Evolutionary conservation across 331 rosid genomes (phyloP).

Genomic region (Arachis monticola): DNA sequence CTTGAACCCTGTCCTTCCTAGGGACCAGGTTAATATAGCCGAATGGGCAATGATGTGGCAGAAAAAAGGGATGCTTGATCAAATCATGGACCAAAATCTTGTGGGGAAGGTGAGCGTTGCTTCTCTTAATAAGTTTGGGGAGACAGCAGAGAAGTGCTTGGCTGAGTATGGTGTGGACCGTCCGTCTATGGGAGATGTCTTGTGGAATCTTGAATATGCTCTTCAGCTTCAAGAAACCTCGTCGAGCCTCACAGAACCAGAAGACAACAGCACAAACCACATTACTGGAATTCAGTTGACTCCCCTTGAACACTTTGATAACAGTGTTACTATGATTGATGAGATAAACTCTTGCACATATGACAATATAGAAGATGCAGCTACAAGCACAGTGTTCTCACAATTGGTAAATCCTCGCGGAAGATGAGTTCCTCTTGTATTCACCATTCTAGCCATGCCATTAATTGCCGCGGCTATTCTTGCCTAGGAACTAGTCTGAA

Average conservation of each 20-base stretch:
- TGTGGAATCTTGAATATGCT: conserved; percentile 75
- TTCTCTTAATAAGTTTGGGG: conserved; percentile 64
- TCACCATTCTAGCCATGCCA: conserved; percentile 34
- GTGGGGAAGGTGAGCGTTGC: conserved; percentile 60
- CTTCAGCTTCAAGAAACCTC: conserved; percentile 78
- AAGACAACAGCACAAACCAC: conserved; percentile 83
- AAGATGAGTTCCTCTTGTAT: conserved; percentile 47
- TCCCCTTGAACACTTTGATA: conserved; percentile 65
- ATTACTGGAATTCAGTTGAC: conserved; percentile 66
- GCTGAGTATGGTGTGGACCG: conserved; percentile 73
- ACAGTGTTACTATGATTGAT: conserved; percentile 69
- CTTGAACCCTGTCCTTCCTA: conserved; percentile 70
- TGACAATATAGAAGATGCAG: conserved; percentile 59
- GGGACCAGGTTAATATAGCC: conserved; percentile 75
- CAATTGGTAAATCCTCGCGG: conserved; percentile 81
- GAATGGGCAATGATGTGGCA: conserved; percentile 86
- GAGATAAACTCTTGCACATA: conserved; percentile 57
- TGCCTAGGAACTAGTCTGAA: conserved; percentile 36
- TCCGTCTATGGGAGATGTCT: conserved; percentile 78
- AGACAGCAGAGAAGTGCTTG: conserved; percentile 75
- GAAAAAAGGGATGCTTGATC: conserved; percentile 56
- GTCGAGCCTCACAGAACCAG: conserved; percentile 71
- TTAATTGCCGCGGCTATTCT: conserved; percentile 42
- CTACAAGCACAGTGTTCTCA: conserved; percentile 80
- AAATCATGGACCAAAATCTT: conserved; percentile 65